Conservation (phyloP, 2,329 filamentous ascomycete species). For the Daldinia sp. region DNA sequence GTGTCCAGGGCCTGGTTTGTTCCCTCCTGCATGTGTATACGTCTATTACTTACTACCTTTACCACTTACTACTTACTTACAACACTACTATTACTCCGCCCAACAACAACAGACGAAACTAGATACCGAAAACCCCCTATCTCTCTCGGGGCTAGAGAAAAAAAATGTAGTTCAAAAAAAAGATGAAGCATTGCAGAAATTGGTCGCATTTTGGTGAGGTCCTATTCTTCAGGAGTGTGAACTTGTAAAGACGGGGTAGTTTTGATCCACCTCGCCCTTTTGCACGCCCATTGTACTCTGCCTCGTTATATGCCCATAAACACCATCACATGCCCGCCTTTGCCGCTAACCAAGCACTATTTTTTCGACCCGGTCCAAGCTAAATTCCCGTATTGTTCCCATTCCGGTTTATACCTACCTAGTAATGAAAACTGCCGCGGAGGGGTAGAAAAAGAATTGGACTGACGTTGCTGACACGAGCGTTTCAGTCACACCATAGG, state of each 20-base stretch:
- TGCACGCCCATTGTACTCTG: too few species aligned
- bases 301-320: too few species aligned
- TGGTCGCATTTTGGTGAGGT: background rate
- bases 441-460: background rate
- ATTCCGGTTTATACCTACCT: background rate
- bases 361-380: background rate
- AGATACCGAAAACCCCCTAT: constrained; percentile 6
- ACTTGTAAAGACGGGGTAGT: background rate
- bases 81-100: background rate
- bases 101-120: constrained; percentile 10
- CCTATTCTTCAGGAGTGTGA: too few species aligned
- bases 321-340: too few species aligned
- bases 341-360: background rate
- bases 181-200: background rate
- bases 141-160: constrained; percentile 6
- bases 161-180: background rate
- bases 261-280: too few species aligned
- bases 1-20: constrained; percentile 2
- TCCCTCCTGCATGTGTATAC: constrained; percentile 33
- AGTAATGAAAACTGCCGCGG: background rate
- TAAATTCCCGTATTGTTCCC: background rate
- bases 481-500: background rate
- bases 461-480: background rate
- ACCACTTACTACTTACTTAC: constrained; percentile 6
- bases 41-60: constrained; percentile 25